Evolutionary conservation across 768 basidiomycete genomes (phyloP), one percentile per base, ranked within the genome.

Genomic region (Neoboletus brunneissimus): DNA sequence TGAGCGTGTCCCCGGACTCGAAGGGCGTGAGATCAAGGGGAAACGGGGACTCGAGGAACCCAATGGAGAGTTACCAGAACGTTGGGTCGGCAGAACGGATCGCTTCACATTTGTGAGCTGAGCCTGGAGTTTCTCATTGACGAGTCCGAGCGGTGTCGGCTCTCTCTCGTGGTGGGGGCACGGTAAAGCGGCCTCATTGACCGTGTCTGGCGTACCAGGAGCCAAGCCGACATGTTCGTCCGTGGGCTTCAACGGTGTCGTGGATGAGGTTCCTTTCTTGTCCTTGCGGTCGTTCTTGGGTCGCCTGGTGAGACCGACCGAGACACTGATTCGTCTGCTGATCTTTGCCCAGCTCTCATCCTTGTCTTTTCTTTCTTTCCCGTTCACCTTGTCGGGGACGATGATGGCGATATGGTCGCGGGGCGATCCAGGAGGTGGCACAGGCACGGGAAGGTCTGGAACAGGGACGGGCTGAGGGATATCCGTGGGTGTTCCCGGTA

Each of bases 311-410:
- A 84, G 69, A 27, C 81, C 78, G 53, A 88, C 80, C 5, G 79
- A 77, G 58, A 84, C 71, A 62, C 84, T 87, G 53, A 89, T 79
- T 56, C 87, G 75, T 62, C 84, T 75, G 13, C 87, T 80, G 40
- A 89, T 61, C 66, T 82, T 86, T n/a, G 79, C 74, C 87, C 87
- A 89, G 29, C 74, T 71, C 25, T 76, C 74, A 41, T 76, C 77
- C 63, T 73, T 79, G 45, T 71, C 72, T 27, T 66, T 76, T 18
- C 56, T 70, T 53, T 77, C 74, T 41, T 74, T 74, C 34, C 70
- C 72, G 38, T 70, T 75, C 2, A 55, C 53, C 53, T 75, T 75
- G 23, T 66, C 66, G 0, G 67, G 63, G 4, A 75, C 74, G 15
- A 64, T 57, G 51, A 77, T 73, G 53, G 75, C 77, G 22, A 76